Evolutionary conservation across 345 rosid species (phyloP).

Genomic region (Brassica napus): Da-Ae NC_063439.1:2139501-2140000

Average conservation of each 20-base stretch:
- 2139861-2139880: neutral
- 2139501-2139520: constrained; percentile 14
- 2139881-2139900: constrained; percentile 16
- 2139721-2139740: constrained; percentile 41
- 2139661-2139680: neutral
- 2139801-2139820: constrained; percentile 79
- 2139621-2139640: neutral
- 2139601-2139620: constrained; percentile 2
- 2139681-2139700: neutral
- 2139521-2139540: neutral
- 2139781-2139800: constrained; percentile 91
- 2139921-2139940: constrained; percentile 79
- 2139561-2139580: neutral
- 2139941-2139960: constrained; percentile 82
- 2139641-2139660: neutral
- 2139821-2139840: constrained; percentile 57
- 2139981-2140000: constrained; percentile 63
- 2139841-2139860: neutral
- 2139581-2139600: neutral
- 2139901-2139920: constrained; percentile 96
- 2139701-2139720: neutral
- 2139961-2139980: constrained; percentile 72
- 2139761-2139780: constrained; percentile 81
- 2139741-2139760: constrained; percentile 90
- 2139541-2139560: neutral